Evolutionary conservation across 2,329 filamentous ascomycete genomes (phyloP), one percentile per base, ranked within the genome.

Genomic region (Fusarium sp.): DNA sequence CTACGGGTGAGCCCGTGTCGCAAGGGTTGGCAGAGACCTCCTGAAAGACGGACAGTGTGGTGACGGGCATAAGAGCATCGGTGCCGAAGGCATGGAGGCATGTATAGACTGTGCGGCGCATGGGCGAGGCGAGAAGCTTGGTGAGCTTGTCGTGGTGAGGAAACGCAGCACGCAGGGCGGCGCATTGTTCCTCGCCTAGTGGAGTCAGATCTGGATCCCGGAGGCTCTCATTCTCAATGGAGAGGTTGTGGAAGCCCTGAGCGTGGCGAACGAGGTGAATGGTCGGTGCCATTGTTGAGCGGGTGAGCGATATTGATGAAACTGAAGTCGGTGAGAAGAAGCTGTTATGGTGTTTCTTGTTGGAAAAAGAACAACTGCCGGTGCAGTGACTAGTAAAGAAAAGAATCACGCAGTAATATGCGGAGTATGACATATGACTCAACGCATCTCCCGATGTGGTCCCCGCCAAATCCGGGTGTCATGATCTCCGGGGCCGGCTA

Each of bases 211-310:
- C 79, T 2, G 93, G 93, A 71, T 97, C 93, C n/a, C 74, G 87
- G 36, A 96, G 79, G 58, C 78, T 71, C 72, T 93, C 89, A 76
- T 93, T 92, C 61, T 83, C 88, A 23, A 79, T 70, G 62, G 71
- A 81, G 71, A 95, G 84, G 75, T 97, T 97, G 82, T 97, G 93
- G 72, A 85, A 86, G 76, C 92, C 93, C 77, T 92, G 81, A 11
- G 88, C 89, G 74, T 92, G 89, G 75, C 90, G 88, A 69, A 92
- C 84, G 65, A 89, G 80, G 74, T 90, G 85, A 64, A 91, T 78
- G 38, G 80, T 84, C 23, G 81, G 79, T 3, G 79, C 73, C 82
- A 85, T 84, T 53, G 29, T 39, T 37, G 27, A 38, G 38, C 25
- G n/a, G 13, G 21, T 52, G 45, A 65, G 45, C 21, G 52, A 51